Conservation (phyloP, 331 rosid species). For the Malus hybrid region DNA sequence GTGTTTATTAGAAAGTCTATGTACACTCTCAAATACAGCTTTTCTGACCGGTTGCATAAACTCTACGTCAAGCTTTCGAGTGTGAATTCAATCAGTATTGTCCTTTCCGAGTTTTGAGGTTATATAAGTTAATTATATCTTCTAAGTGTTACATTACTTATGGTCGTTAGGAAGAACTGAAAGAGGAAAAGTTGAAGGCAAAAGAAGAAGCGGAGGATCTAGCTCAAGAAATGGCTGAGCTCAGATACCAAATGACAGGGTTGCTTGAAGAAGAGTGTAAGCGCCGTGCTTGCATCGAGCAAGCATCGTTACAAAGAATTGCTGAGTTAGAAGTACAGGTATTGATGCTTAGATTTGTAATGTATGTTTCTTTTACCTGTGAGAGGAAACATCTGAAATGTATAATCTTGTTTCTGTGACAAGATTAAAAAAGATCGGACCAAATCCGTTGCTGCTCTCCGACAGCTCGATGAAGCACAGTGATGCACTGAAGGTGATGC, state of each 20-base stretch:
- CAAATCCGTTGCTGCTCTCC: slow-evolving; percentile 22
- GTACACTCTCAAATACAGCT: neutral
- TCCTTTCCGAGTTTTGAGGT: slow-evolving; percentile 10
- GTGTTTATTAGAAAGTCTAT: neutral
- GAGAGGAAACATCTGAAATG: neutral
- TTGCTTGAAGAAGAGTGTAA: slow-evolving; percentile 85
- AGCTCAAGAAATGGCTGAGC: slow-evolving; percentile 97
- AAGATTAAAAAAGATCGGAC: slow-evolving; percentile 51
- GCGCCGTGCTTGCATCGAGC: slow-evolving; percentile 92
- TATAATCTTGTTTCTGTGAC: slow-evolving; percentile 10
- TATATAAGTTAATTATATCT: slow-evolving; percentile 11
- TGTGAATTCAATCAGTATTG: neutral
- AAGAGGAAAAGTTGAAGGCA: slow-evolving; percentile 75
- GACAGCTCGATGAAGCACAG: slow-evolving; percentile 28
- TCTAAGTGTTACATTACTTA: neutral
- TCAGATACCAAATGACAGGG: slow-evolving; percentile 70
- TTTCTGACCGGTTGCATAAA: neutral
- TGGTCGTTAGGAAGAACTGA: slow-evolving; percentile 56
- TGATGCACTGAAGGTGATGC: slow-evolving; percentile 29
- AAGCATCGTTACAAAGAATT: slow-evolving; percentile 84
- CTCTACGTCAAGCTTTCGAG: neutral
- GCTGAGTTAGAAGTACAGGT: slow-evolving; percentile 85
- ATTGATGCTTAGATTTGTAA: slow-evolving; percentile 15
- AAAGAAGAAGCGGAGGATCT: slow-evolving; percentile 93
- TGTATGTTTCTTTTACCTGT: neutral